Evolutionary conservation across 2,329 filamentous ascomycete genomes (phyloP).

Genomic region (Periglandula ipomoeae): DNA sequence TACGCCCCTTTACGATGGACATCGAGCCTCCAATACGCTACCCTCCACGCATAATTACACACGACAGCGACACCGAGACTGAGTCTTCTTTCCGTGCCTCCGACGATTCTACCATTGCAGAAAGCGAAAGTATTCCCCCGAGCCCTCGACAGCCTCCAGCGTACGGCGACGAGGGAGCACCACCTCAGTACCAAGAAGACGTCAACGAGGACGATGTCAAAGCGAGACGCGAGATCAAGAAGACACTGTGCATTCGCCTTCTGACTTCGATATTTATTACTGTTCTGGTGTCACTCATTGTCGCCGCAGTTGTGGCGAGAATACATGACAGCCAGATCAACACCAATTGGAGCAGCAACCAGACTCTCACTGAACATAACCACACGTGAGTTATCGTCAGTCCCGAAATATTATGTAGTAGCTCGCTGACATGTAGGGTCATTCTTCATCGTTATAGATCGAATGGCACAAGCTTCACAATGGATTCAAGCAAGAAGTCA

Average conservation of each 20-base stretch:
- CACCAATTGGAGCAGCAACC: background rate
- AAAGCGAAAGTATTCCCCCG: constrained; percentile 3
- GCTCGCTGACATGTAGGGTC: background rate
- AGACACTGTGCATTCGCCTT: constrained; percentile 13
- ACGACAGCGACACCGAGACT: background rate
- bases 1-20: constrained; percentile 8
- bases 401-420: background rate
- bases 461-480: constrained; percentile 8
- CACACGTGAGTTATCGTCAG: background rate
- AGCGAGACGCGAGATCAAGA: constrained; percentile 9
- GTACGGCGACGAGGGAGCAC: constrained; percentile 13
- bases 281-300: constrained; percentile 15
- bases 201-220: constrained; percentile 4
- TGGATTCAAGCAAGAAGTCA: constrained; percentile 1
- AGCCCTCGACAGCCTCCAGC: constrained; percentile 12
- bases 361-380: background rate
- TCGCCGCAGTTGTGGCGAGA: constrained; percentile 16
- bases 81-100: constrained; percentile 1
- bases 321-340: constrained; percentile 9
- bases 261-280: constrained; percentile 16
- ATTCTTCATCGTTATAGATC: background rate
- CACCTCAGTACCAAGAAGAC: constrained; percentile 11
- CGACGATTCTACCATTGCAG: constrained; percentile 10
- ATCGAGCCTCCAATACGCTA: constrained; percentile 7
- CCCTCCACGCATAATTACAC: constrained; percentile 7